A percentile compares a stretch with the other conserved stretches of the same genome.
phyloP scores from a whole-genome alignment of 2,329 filamentous ascomycete species.

The Thermothelomyces thermophilus region DNA sequence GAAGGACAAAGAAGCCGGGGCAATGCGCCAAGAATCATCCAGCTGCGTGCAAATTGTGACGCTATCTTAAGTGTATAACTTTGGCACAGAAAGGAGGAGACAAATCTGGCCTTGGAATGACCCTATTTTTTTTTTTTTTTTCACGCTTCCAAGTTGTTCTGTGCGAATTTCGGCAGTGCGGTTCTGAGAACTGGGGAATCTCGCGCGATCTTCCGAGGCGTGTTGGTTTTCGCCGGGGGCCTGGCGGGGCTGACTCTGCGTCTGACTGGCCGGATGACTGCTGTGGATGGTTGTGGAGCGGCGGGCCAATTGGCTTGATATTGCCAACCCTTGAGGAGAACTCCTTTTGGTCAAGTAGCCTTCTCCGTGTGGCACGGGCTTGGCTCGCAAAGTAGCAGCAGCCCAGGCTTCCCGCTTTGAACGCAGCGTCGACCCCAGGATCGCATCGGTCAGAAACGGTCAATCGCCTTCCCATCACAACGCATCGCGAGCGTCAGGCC shows the following conservation, averaged over 20 bases:
- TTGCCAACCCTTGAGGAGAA: slow-evolving; percentile 7
- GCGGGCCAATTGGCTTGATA: slow-evolving; percentile 14
- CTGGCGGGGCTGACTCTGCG: slow-evolving; percentile 9
- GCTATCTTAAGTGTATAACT: too few relatives aligned
- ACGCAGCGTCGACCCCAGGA: slow-evolving; percentile 18
- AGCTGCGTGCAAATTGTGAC: too few relatives aligned
- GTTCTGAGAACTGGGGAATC: neutral
- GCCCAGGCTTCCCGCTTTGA: slow-evolving; percentile 15
- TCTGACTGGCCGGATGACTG: slow-evolving; percentile 14
- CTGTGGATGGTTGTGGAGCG: slow-evolving; percentile 4
- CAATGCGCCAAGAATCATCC: too few relatives aligned
- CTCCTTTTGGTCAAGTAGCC: slow-evolving; percentile 21
- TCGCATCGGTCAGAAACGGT: slow-evolving; percentile 20
- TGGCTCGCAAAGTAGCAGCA: slow-evolving; percentile 8
- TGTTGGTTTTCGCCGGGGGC: slow-evolving; percentile 1
- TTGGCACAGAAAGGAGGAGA: neutral
- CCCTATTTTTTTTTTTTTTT: too few relatives aligned
- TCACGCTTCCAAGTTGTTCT: slow-evolving; percentile 6
- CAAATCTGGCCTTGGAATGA: neutral
- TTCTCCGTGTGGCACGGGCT: slow-evolving; percentile 16
- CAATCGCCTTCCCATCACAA: slow-evolving; percentile 15
- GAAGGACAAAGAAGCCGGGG: neutral
- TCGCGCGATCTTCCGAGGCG: too few relatives aligned
- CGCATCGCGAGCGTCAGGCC: neutral
- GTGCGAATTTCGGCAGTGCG: slow-evolving; percentile 9